These are phyloP conservation scores for Crithidia mellificae DNA, from an alignment of 208 protist genomes.

Conservation along the genomic window DNA sequence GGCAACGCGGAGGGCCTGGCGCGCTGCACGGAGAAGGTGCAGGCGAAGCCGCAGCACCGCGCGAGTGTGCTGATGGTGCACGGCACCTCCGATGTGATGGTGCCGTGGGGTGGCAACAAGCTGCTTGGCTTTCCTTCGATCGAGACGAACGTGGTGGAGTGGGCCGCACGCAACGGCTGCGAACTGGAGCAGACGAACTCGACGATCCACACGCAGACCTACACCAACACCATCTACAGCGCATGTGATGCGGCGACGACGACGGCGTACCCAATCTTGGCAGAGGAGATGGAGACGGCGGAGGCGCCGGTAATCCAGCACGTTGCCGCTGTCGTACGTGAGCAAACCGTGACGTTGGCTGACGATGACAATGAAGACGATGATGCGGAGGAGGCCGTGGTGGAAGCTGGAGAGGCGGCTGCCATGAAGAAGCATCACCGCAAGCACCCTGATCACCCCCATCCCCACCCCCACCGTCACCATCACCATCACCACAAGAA, in stretches of 20 bases:
- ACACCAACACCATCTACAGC: slow-evolving; percentile 52
- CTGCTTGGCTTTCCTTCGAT: slow-evolving; percentile 61
- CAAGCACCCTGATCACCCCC: too few relatives aligned
- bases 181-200: neutral
- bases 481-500: neutral
- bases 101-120: slow-evolving; percentile 58
- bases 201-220: slow-evolving; percentile 52
- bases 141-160: slow-evolving; percentile 42
- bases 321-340: too few relatives aligned
- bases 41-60: slow-evolving; percentile 14
- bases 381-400: neutral
- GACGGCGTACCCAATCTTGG: too few relatives aligned
- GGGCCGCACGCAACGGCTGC: slow-evolving; percentile 53
- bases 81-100: slow-evolving; percentile 59
- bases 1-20: slow-evolving; percentile 53
- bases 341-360: neutral
- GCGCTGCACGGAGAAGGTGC: slow-evolving; percentile 39
- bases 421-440: too few relatives aligned
- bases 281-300: too few relatives aligned
- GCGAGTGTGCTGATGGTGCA: slow-evolving; percentile 74
- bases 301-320: too few relatives aligned
- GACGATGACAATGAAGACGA: neutral
- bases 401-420: neutral
- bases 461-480: too few relatives aligned
- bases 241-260: slow-evolving; percentile 23